Base-by-base conservation (phyloP, 768 basidiomycete species). In the Kwoniella dejecticola region DNA sequence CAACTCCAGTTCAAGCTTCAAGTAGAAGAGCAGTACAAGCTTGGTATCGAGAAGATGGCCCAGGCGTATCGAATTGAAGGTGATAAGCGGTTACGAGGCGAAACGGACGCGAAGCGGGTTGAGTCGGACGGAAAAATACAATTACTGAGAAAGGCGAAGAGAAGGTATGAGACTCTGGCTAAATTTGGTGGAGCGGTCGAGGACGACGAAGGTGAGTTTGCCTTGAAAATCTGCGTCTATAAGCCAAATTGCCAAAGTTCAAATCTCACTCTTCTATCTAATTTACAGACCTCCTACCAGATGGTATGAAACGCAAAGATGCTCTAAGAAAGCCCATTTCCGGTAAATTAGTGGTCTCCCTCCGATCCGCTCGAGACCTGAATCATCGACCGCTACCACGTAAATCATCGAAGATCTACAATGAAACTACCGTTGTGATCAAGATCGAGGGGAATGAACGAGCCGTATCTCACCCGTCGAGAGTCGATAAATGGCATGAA, bases 1-100 rank as follows among this genome's bases (percentile, higher is more conserved):
- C 94, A 97, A 80, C 87, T 99, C 64, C 94, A 98, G 80, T 99
- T 97, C 85, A 99, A 99, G 82, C 87, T 97, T 57, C 91, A 95
- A 79, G 91, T 99, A 66, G 96, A 99, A 81, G 86, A 89, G 82
- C 93, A 98, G 81, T 97, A 97, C 83, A 95, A 94, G 83, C 85
- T 88, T 77, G 96, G 96, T 41, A 96, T 97, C 66, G 94, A 98
- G 81, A 97, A 97, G 83, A 99, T 99, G 96, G 90, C 88, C 36
- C 94, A 90, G 80, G 84, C 97, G 30, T 97, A 97, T 78, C 87
- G 91, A 72, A 90, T 89, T 4, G 96, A 99, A 73, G 95, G 94
- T 55, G 96, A 99, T 82, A 95, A 95, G 85, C 91, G 91, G 78
- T 89, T 93, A 44, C 86, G 89, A 72, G 87, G 86, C 12, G 95